Evolutionary conservation across 2,329 filamentous ascomycete genomes (phyloP), one percentile per base, ranked within the genome.

Genomic region (Nigrospora oryzae): DNA sequence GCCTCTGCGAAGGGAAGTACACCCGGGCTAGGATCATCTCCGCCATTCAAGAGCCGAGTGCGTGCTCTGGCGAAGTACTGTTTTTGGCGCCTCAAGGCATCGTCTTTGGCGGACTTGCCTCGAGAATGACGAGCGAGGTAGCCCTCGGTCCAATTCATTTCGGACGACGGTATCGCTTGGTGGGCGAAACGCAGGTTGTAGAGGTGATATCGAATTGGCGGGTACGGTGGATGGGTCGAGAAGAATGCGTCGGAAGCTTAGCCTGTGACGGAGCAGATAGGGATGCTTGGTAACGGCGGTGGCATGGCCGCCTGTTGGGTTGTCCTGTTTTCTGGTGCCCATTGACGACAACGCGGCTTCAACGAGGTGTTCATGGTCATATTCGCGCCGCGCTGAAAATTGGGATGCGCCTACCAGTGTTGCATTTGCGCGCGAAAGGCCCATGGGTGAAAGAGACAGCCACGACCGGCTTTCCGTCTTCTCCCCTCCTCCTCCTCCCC

Each of bases 91-190:
- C 59, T 55, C 31, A 62, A 54, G 19, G 60, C 50, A 16, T 60
- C 55, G 37, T 64, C 66, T 43, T 58, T 59, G 46, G 59, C 55
- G 32, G 17, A 13, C 35, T 54, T 56, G 34, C 56, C 57, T 11
- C 60, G 66, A 47, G 62, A 64, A 53, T 69, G 64, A 47, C 69
- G 69, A 36, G 65, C 62, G 36, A 73, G 60, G 40, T 60, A 68
- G 28, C 69, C 69, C 49, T 71, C 71, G 3, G 69, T 74, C 70
- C 70, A 74, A 52, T 74, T 74, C 71, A 74, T 74, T 19, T 11
- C 34, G 39, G 44, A 16, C 43, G 35, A 37, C 30, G 38, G 3
- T 40, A 12, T 14, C 12, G 11, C 31, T 34, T 19, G 39, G 17
- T n/a, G 39, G 2, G 16, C 31, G 12, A 17, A 11, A 8, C 15